phyloP scores from a whole-genome alignment of 345 rosid genomes.

The Eutrema yunnanense region DNA sequence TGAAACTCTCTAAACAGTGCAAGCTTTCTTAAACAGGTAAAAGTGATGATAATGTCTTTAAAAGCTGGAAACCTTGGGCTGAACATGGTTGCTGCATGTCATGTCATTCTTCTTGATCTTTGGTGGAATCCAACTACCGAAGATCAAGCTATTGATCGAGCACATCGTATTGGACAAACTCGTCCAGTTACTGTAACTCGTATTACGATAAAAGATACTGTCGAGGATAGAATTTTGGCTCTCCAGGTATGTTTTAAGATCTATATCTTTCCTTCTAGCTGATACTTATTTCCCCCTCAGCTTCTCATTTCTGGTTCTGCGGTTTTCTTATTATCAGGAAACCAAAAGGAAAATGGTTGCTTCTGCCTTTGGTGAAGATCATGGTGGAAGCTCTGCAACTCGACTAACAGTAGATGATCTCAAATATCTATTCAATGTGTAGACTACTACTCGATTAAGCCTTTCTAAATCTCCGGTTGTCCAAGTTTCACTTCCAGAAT shows the following conservation, averaged over 20 bases:
- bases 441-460: conserved; percentile 35
- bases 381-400: conserved; percentile 61
- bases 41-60: conserved; percentile 88
- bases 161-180: conserved; percentile 98
- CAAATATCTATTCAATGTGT: conserved; percentile 49
- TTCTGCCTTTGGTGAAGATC: conserved; percentile 96
- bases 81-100: conserved; percentile 96
- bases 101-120: conserved; percentile 88
- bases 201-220: conserved; percentile 70
- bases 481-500: conserved; percentile 6
- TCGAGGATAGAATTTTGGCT: conserved; percentile 80
- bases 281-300: neutral
- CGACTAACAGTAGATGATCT: conserved; percentile 88
- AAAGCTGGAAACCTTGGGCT: conserved; percentile 98
- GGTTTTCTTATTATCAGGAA: conserved; percentile 44
- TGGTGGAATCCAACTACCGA: conserved; percentile 96
- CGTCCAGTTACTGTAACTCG: conserved; percentile 91
- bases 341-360: conserved; percentile 96
- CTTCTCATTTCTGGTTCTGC: conserved; percentile 10
- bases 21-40: conserved; percentile 46
- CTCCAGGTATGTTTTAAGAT: conserved; percentile 60
- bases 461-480: neutral
- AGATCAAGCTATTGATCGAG: conserved; percentile 58
- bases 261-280: neutral
- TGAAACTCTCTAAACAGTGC: too few species aligned